phyloP scores from a whole-genome alignment of 2,329 filamentous ascomycete genomes.

The Aspergillus sp. region DNA sequence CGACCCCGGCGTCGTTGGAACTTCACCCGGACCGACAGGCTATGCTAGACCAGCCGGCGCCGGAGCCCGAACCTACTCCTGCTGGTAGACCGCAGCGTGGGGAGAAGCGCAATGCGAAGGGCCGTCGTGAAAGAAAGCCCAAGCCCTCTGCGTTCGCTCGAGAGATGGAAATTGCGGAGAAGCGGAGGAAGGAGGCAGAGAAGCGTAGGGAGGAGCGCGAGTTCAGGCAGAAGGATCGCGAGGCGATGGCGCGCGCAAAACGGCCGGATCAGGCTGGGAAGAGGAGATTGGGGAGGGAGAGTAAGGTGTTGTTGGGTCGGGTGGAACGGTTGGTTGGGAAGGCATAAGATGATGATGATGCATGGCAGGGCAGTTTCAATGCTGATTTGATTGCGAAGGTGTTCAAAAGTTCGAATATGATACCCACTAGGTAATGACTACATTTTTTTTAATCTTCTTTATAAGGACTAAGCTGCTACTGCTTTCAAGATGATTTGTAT shows the following conservation, averaged over 20 bases:
- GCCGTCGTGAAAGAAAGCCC: constrained; percentile 38
- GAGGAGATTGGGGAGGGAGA: constrained; percentile 80
- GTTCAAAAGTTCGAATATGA: constrained; percentile 20
- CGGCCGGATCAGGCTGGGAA: constrained; percentile 68
- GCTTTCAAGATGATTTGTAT: not conserved
- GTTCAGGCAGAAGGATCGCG: constrained; percentile 71
- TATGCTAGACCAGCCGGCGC: constrained; percentile 54
- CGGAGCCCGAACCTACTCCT: constrained; percentile 23
- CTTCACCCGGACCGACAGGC: constrained; percentile 64
- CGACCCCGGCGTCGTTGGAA: constrained; percentile 48
- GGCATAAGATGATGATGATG: constrained; percentile 15
- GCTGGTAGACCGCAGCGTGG: constrained; percentile 20
- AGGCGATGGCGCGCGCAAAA: constrained; percentile 63
- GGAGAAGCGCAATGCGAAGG: constrained; percentile 30
- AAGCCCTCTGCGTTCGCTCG: constrained; percentile 62
- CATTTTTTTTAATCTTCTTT: not conserved
- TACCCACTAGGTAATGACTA: constrained; percentile 17
- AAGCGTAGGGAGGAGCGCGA: constrained; percentile 66
- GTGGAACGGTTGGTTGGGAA: constrained; percentile 70
- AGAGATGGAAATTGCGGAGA: constrained; percentile 68
- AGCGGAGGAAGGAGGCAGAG: constrained; percentile 59
- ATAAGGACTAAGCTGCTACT: not conserved
- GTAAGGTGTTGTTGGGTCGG: constrained; percentile 73
- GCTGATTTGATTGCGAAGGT: not conserved
- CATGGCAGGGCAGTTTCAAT: not conserved